phyloP scores from a whole-genome alignment of 306 rosid genomes.

The Fagus sylvatica region DNA sequence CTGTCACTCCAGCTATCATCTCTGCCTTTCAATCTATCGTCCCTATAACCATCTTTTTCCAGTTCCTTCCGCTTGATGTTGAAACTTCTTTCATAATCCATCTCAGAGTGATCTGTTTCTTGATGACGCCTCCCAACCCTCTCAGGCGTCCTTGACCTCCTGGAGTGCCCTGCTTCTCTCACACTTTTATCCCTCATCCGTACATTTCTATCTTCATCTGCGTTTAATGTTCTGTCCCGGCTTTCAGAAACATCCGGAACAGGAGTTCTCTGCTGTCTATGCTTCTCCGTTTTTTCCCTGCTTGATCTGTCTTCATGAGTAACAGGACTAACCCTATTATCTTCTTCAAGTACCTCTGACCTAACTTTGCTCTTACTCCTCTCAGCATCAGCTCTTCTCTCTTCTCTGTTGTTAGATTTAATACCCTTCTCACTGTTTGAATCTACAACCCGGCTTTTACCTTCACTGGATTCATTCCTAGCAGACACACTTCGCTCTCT shows the following conservation, averaged over 20 bases:
- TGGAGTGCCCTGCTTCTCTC: slow-evolving; percentile 54
- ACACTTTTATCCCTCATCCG: slow-evolving; percentile 61
- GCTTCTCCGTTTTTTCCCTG: slow-evolving; percentile 66
- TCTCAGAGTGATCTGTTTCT: slow-evolving; percentile 61
- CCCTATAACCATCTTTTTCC: slow-evolving; percentile 74
- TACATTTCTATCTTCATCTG: slow-evolving; percentile 62
- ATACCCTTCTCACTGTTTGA: slow-evolving; percentile 51
- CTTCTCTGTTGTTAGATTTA: slow-evolving; percentile 63
- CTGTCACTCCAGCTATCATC: slow-evolving; percentile 80
- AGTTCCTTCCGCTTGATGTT: slow-evolving; percentile 72
- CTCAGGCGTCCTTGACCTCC: slow-evolving; percentile 84
- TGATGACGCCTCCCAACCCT: slow-evolving; percentile 64
- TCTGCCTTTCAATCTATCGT: slow-evolving; percentile 73
- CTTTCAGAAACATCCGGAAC: slow-evolving; percentile 57
- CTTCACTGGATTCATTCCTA: slow-evolving; percentile 70
- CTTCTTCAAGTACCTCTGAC: slow-evolving; percentile 58
- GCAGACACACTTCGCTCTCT: slow-evolving; percentile 63
- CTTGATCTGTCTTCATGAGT: slow-evolving; percentile 56
- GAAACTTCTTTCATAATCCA: slow-evolving; percentile 64
- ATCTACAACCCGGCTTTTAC: slow-evolving; percentile 51
- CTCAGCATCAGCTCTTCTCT: slow-evolving; percentile 67
- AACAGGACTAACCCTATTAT: slow-evolving; percentile 40
- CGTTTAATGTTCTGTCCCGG: slow-evolving; percentile 57
- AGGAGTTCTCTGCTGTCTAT: slow-evolving; percentile 60
- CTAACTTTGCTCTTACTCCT: slow-evolving; percentile 71